A percentile compares a stretch with the other conserved stretches of the same genome.
Evolutionary conservation across 176 grass and related monocot genomes (phyloP).

Genomic region (Pharus latifolius): DNA sequence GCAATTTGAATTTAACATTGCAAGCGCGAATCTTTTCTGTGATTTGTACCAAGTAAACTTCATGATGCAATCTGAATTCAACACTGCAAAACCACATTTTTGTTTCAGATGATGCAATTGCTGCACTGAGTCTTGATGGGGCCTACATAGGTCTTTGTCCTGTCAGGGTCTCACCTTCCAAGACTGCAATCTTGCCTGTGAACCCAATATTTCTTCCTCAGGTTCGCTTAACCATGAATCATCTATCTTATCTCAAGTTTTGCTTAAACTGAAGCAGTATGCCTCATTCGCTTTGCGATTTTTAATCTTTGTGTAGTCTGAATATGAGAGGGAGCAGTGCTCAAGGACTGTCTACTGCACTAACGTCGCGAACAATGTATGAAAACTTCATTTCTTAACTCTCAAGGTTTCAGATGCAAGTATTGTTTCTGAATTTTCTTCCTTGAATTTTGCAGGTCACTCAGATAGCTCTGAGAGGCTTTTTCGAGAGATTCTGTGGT

Average conservation of each 20-base stretch:
- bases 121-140: slow-evolving; percentile 21
- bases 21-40: not conserved
- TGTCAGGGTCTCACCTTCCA: slow-evolving; percentile 28
- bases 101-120: slow-evolving; percentile 26
- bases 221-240: not conserved
- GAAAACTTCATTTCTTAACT: not conserved
- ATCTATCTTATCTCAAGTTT: not conserved
- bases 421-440: not conserved
- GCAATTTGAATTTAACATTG: no score
- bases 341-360: slow-evolving; percentile 42
- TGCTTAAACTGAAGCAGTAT: not conserved
- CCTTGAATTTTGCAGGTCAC: slow-evolving; percentile 11
- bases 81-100: not conserved
- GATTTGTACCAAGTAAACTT: not conserved
- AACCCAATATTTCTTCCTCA: slow-evolving; percentile 42
- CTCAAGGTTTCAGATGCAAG: not conserved
- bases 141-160: slow-evolving; percentile 1
- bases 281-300: not conserved
- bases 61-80: not conserved
- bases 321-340: slow-evolving; percentile 34
- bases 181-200: slow-evolving; percentile 42
- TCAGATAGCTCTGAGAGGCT: slow-evolving; percentile 4
- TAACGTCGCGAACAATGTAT: slow-evolving; percentile 35
- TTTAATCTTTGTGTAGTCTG: slow-evolving; percentile 14
- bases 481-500: slow-evolving; percentile 27